Evolutionary conservation across 2,329 filamentous ascomycete genomes (phyloP), one percentile per base, ranked within the genome.

Genomic region (Alternaria ventricosa): DNA sequence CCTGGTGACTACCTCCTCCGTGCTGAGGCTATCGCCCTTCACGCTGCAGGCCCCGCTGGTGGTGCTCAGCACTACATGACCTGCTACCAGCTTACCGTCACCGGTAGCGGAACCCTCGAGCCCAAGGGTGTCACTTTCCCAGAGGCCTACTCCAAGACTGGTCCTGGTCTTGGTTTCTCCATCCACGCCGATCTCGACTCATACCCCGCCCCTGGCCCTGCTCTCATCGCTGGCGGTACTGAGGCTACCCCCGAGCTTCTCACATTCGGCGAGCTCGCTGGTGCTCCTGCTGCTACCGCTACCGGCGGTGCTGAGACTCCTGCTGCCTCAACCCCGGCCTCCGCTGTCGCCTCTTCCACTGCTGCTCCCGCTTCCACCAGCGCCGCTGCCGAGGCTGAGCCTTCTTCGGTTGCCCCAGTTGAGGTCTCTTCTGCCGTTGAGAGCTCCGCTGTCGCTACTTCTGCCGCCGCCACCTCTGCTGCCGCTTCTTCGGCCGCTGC

Each of bases 51-150:
- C 66, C 22, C 69, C 54, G 45, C 70, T n/a, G 77, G 78, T 63
- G 81, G 81, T 61, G 82, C 82, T 54, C 82, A 84, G 71, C 79
- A 83, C 65, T 84, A 84, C 70, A 80, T 82, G 66, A 81, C 80
- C 55, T 84, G 81, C 75, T 78, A 81, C 59, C 81, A 83, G 71
- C 70, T 84, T 61, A 80, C 76, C 33, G 78, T 83, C 45, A 79
- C 76, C 33, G 76, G 74, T 15, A 76, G 76, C 53, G 67, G 78
- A 33, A 72, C 66, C 28, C 69, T 71, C 33, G 76, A 78, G 30
- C 79, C 80, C 22, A 73, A 77, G 30, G 78, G 78, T 73, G 85
- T 85, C 61, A 82, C 83, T 71, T 83, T 87, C 74, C 81, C 84
- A 43, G 79, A 78, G 53, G 76, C 77, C 15, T 84, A 83, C 76